These are phyloP conservation scores for Gastrolobium villosum DNA, from an alignment of 306 rosid genomes.

Conservation along the genomic window DNA sequence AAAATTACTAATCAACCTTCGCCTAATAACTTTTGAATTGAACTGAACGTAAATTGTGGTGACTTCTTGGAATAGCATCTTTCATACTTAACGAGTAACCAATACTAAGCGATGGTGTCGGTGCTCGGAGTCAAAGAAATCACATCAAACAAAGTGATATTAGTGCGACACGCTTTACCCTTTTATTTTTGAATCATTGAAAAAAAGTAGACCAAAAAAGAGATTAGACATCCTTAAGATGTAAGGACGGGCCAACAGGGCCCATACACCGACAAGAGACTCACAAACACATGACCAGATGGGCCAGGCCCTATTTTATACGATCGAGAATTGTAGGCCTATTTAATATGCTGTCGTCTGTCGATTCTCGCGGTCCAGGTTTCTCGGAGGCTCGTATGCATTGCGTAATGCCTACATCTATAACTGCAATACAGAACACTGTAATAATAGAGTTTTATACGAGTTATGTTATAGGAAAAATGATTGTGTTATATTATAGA, in stretches of 20 bases:
- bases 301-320: slow-evolving; percentile 9
- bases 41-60: too few relatives aligned
- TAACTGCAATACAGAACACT: too few relatives aligned
- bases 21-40: too few relatives aligned
- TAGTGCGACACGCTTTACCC: not conserved
- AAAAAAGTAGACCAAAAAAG: not conserved
- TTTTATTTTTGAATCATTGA: slow-evolving; percentile 1
- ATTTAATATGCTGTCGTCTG: not conserved
- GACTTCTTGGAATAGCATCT: slow-evolving; percentile 3
- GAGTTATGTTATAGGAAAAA: too few relatives aligned
- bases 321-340: not conserved
- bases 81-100: not conserved
- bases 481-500: too few relatives aligned
- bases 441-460: too few relatives aligned
- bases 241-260: not conserved
- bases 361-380: too few relatives aligned
- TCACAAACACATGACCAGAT: not conserved
- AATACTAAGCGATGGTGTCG: slow-evolving; percentile 19
- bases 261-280: slow-evolving; percentile 12
- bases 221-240: too few relatives aligned
- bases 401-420: too few relatives aligned
- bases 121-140: slow-evolving; percentile 10
- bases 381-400: too few relatives aligned
- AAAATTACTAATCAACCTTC: too few relatives aligned
- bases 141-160: not conserved